Base-by-base conservation (phyloP, 192 early-diverging fungal species). In the Dissophora ornata region DNA sequence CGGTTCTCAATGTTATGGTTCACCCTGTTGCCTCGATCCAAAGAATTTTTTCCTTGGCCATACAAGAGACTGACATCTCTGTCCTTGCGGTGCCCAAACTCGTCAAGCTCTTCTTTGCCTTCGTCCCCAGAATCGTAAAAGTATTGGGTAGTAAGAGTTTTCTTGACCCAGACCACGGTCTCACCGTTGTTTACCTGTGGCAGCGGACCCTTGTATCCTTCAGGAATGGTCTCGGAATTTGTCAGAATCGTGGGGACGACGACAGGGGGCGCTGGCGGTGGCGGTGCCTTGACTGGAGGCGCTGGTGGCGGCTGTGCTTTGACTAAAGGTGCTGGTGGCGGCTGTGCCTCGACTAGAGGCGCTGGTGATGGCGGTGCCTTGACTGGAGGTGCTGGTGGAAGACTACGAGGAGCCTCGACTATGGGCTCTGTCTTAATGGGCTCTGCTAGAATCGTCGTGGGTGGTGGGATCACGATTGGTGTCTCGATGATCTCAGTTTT, bases 21-120 rank as follows among this genome's bases (percentile, higher is more conserved):
- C n/a, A n/a, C n/a, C n/a, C n/a, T n/a, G n/a, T n/a, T n/a, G n/a
- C n/a, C n/a, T n/a, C n/a, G n/a, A n/a, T n/a, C n/a, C n/a, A n/a
- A n/a, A n/a, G n/a, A n/a, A n/a, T n/a, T n/a, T n/a, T n/a, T n/a
- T n/a, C n/a, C n/a, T n/a, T n/a, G n/a, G n/a, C n/a, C n/a, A n/a
- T n/a, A n/a, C n/a, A n/a, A n/a, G n/a, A n/a, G 69, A 54, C 69
- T 71, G 19, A 71, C 61, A 52, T 73, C 69, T 11, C 61, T 52
- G 24, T 64, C 61, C 55, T 58, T 63, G 19, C 61, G 54, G 55
- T 73, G n/a, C 19, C 61, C 69, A 50, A 58, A 52, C 40, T 73
- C 61, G 47, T 64, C 61, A 32, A 73, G 24, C 4, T 46, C 55
- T 15, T 57, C 54, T 9, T 64, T 61, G 11, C 57, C 54, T 9